These are phyloP conservation scores for Boechera stricta DNA, from an alignment of 345 rosid genomes.

Conservation along the genomic window DNA sequence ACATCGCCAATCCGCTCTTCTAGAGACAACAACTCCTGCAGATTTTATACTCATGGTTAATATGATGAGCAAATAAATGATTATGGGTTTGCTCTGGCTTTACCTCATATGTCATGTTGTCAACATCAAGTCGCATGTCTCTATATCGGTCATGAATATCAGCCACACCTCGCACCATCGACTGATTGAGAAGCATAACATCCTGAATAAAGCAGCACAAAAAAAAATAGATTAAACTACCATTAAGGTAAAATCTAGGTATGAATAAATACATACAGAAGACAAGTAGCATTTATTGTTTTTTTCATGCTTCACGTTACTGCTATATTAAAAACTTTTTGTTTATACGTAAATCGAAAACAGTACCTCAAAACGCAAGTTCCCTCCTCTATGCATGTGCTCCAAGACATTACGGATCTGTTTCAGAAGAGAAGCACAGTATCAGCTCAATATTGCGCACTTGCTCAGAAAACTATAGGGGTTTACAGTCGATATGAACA, in stretches of 20 bases:
- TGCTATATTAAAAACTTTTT: background rate
- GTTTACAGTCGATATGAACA: conserved; percentile 19
- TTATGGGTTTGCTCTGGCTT: conserved; percentile 15
- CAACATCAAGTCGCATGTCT: conserved; percentile 97
- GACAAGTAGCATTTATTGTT: background rate
- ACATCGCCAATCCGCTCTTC: conserved; percentile 96
- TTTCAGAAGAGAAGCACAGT: conserved; percentile 39
- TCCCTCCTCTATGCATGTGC: conserved; percentile 83
- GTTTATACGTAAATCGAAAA: conserved; percentile 20
- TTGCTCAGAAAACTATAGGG: background rate
- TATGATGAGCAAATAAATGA: background rate
- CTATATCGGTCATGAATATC: conserved; percentile 80
- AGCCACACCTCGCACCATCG: conserved; percentile 63
- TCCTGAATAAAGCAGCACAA: conserved; percentile 56
- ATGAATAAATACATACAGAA: background rate
- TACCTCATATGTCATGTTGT: conserved; percentile 98
- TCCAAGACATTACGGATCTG: conserved; percentile 82
- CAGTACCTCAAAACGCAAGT: conserved; percentile 77
- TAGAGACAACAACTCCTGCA: conserved; percentile 79
- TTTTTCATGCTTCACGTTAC: too few species aligned
- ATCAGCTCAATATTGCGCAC: conserved; percentile 33
- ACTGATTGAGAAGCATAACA: conserved; percentile 80
- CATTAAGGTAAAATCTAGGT: conserved; percentile 1
- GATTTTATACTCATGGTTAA: conserved; percentile 10
- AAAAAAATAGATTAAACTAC: background rate